Evolutionary conservation across 176 grass and related monocot species (phyloP), one percentile per base, ranked within the genome.

Genomic region (Urochloa ruziziensis): DNA sequence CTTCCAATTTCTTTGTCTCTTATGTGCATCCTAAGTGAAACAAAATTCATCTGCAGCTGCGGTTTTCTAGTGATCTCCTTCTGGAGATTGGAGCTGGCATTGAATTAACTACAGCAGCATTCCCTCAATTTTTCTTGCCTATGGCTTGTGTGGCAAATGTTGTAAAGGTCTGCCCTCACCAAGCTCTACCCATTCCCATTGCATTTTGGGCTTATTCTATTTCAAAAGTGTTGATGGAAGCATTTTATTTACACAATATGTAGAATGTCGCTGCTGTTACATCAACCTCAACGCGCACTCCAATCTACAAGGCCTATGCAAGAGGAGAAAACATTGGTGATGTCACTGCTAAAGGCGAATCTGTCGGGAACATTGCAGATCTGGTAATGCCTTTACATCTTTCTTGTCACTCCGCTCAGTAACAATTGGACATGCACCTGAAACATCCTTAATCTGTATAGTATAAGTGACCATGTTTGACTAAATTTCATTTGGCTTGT

Each of bases 341-440:
- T 84, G 93, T 99, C 65, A 99, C 96, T 79, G 96, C 96, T 81
- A 99, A 99, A 85, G 96, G 96, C 43, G 96, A 99, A 94, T 99
- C 89, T 23, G 91, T 99, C 39, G 96, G 80, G 64, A 99, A 99
- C 87, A 90, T 99, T 64, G 96, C 96, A 79, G 96, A 96, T 85
- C 83, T 99, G 87, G 96, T 99, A 99, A 92, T 67, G 29, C 35
- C 5, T 83, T 66, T 59, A 70, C 34, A 48, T 36, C 4, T 51
- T 46, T 48, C 23, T 86, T 83, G n/a, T 62, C 60, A 33, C 46
- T 27, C 58, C 35, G 5, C 35, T 5, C 9, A 10, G 37, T 66
- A 10, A 24, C 68, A 49, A 78, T 82, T 18, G 30, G 21, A 70
- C 27, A 48, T 78, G 35, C 46, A 70, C 19, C 43, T 64, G 17